Percentiles rank a stretch among this genome's conserved stretches.
These are phyloP conservation scores for Aspergillus sp. DNA, from an alignment of 2,329 filamentous ascomycete species.

Conservation along the genomic window DNA sequence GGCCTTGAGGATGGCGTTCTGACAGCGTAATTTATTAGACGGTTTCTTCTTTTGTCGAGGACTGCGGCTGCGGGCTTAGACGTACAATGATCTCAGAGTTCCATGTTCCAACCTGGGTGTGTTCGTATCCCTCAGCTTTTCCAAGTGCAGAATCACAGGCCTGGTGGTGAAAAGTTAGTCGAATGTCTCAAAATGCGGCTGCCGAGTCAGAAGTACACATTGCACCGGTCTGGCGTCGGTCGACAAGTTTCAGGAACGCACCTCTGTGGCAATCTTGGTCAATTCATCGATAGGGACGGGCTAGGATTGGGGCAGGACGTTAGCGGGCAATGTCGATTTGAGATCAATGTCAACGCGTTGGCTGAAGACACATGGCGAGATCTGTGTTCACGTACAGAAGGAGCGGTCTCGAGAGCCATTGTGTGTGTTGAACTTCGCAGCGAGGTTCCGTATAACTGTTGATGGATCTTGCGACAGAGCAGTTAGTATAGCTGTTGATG, in stretches of 20 bases:
- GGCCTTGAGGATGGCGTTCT: conserved; percentile 43
- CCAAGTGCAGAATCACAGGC: conserved; percentile 79
- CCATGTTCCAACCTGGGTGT: conserved; percentile 81
- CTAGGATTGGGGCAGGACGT: conserved; percentile 43
- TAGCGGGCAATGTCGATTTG: conserved; percentile 1
- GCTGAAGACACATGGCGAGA: not conserved
- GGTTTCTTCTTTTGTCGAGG: not conserved
- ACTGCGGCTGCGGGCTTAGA: conserved; percentile 14
- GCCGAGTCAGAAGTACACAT: not conserved
- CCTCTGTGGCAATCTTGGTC: conserved; percentile 82
- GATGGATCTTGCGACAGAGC: not conserved
- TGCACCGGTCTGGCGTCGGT: not conserved
- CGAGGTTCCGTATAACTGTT: not conserved
- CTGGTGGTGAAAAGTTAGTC: conserved; percentile 48
- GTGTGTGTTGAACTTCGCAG: conserved; percentile 12
- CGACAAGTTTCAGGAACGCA: conserved; percentile 44
- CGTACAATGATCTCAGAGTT: conserved; percentile 90
- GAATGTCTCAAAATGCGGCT: not conserved
- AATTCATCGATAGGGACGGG: conserved; percentile 75
- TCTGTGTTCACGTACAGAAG: conserved; percentile 26
- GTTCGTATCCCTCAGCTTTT: conserved; percentile 77
- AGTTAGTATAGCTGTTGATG: conserved; percentile 16
- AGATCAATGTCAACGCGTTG: conserved; percentile 4
- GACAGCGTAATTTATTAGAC: not conserved
- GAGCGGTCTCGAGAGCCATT: conserved; percentile 34